phyloP scores from a whole-genome alignment of 768 basidiomycete species.

The Boletus subparvulus region DNA sequence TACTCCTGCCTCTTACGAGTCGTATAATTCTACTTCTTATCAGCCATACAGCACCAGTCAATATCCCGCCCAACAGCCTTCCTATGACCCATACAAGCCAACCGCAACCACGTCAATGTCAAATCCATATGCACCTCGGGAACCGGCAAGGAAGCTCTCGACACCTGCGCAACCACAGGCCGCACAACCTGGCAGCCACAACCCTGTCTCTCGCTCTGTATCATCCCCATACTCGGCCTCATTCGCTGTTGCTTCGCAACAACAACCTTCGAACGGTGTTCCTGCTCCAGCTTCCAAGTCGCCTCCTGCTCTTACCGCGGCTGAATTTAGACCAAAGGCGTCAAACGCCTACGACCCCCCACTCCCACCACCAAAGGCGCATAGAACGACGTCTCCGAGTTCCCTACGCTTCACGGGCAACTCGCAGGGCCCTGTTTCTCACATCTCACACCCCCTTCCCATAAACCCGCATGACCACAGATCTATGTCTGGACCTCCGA shows the following conservation, averaged over 20 bases:
- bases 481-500: slow-evolving; percentile 18
- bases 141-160: slow-evolving; percentile 12
- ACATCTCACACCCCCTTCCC: slow-evolving; percentile 9
- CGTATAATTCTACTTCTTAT: slow-evolving; percentile 24
- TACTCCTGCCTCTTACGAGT: slow-evolving; percentile 20
- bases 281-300: slow-evolving; percentile 30
- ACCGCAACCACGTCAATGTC: slow-evolving; percentile 15
- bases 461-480: slow-evolving; percentile 22
- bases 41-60: slow-evolving; percentile 16
- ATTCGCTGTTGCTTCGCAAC: slow-evolving; percentile 12
- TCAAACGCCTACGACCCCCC: slow-evolving; percentile 79
- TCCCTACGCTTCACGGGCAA: slow-evolving; percentile 24
- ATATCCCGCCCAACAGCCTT: slow-evolving; percentile 13
- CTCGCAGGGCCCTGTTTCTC: slow-evolving; percentile 13
- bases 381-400: slow-evolving; percentile 25
- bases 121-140: slow-evolving; percentile 22
- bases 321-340: slow-evolving; percentile 61
- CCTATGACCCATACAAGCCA: slow-evolving; percentile 41
- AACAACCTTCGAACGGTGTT: slow-evolving; percentile 19
- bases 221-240: slow-evolving; percentile 26
- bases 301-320: slow-evolving; percentile 39
- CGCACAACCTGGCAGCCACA: slow-evolving; percentile 36
- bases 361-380: slow-evolving; percentile 50
- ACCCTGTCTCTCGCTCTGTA: slow-evolving; percentile 22
- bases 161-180: slow-evolving; percentile 21